phyloP scores from a whole-genome alignment of 2,329 filamentous ascomycete genomes.

The Trichoderma sp. region DNA sequence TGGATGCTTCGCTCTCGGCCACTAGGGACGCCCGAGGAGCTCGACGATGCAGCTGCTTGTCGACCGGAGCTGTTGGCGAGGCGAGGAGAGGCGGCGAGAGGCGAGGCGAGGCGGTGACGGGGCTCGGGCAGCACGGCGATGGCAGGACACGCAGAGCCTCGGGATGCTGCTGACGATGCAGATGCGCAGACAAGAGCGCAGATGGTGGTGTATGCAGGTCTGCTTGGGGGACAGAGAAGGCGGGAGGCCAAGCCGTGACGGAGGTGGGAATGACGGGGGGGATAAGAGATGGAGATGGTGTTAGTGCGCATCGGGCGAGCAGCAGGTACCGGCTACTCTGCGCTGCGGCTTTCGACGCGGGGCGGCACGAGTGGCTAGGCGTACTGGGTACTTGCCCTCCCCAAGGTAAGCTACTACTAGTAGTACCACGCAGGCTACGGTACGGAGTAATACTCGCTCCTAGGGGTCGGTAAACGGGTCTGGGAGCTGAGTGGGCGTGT shows the following conservation, averaged over 20 bases:
- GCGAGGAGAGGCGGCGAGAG: not conserved
- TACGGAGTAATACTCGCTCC: not conserved
- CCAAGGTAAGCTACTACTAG: not conserved
- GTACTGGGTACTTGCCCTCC: not conserved
- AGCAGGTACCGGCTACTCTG: not conserved
- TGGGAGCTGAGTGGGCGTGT: not conserved
- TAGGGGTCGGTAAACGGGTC: not conserved
- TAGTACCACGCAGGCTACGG: not conserved
- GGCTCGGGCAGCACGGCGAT: not conserved
- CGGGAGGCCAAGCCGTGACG: slow-evolving; percentile 21
- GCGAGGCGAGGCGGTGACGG: slow-evolving; percentile 16
- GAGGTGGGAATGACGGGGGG: slow-evolving; percentile 19
- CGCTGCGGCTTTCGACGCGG: too few relatives aligned
- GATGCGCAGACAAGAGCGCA: slow-evolving; percentile 6
- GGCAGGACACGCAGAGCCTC: not conserved
- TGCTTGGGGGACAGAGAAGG: slow-evolving; percentile 8
- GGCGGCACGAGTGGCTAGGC: not conserved
- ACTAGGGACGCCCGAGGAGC: slow-evolving; percentile 9
- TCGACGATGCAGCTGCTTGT: slow-evolving; percentile 11
- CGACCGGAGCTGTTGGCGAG: not conserved
- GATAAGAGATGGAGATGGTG: slow-evolving; percentile 14
- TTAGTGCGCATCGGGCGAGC: not conserved
- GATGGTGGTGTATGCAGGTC: slow-evolving; percentile 5
- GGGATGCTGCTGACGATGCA: slow-evolving; percentile 3
- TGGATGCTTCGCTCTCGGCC: slow-evolving; percentile 2